phyloP scores from a whole-genome alignment of 768 basidiomycete species.

The Russula dissimulans region DNA sequence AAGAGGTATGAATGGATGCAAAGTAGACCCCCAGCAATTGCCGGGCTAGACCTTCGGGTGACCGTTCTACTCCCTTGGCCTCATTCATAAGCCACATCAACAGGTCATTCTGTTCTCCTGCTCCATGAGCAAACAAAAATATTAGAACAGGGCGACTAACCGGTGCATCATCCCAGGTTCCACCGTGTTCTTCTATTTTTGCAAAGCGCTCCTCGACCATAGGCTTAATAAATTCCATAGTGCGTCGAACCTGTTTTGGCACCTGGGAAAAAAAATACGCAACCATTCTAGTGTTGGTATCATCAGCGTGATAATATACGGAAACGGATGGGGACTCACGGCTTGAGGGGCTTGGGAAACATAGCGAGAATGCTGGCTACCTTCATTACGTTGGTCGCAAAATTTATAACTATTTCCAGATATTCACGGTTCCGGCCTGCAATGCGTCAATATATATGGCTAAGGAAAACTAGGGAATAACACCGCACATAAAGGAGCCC shows the following conservation, averaged over 20 bases:
- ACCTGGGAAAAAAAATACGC: slow-evolving; percentile 19
- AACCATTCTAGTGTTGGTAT: slow-evolving; percentile 19
- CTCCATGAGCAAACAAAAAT: background rate
- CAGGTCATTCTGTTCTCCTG: slow-evolving; percentile 29
- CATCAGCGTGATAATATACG: slow-evolving; percentile 17
- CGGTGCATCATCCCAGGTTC: background rate
- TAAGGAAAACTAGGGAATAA: background rate
- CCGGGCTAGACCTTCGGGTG: slow-evolving; percentile 23
- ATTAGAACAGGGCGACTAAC: background rate
- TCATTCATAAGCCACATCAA: slow-evolving; percentile 36
- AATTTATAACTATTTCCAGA: slow-evolving; percentile 29
- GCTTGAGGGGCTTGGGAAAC: slow-evolving; percentile 35
- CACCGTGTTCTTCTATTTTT: background rate
- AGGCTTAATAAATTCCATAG: background rate
- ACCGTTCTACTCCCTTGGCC: slow-evolving; percentile 24
- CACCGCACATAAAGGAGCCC: slow-evolving; percentile 31
- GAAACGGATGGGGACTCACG: slow-evolving; percentile 28
- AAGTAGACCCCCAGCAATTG: slow-evolving; percentile 32
- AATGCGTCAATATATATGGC: background rate
- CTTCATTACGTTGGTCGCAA: slow-evolving; percentile 29
- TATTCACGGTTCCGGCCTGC: slow-evolving; percentile 37
- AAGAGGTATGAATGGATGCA: slow-evolving; percentile 29
- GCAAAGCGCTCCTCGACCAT: background rate
- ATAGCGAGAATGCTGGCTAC: slow-evolving; percentile 28
- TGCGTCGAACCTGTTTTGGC: background rate